A percentile compares a stretch with the other conserved stretches of the same genome.
phyloP scores from a whole-genome alignment of 148 eudicot species.

The Rhododendron griersonianum region DNA sequence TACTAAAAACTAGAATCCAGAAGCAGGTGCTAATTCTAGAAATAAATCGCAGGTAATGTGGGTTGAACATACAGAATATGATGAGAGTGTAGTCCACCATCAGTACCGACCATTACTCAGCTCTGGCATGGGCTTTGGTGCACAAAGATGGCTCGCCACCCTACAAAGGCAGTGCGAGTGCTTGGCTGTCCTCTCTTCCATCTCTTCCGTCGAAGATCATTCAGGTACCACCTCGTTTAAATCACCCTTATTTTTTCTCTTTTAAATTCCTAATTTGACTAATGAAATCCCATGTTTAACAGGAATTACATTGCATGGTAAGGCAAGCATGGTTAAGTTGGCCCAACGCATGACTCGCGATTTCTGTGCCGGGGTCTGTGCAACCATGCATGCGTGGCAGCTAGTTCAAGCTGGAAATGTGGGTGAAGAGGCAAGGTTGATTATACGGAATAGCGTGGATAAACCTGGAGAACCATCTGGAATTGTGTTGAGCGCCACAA shows the following conservation, averaged over 20 bases:
- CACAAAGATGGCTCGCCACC: constrained; percentile 65
- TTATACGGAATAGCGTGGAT: constrained; percentile 31
- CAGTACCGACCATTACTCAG: constrained; percentile 52
- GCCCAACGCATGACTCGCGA: constrained; percentile 43
- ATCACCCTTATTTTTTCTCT: not conserved
- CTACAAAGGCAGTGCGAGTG: constrained; percentile 62
- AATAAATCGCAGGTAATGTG: constrained; percentile 63
- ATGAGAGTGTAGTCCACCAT: constrained; percentile 43
- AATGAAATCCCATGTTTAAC: constrained; percentile 3
- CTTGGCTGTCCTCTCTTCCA: constrained; percentile 27
- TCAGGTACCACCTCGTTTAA: constrained; percentile 31
- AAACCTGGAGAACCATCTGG: constrained; percentile 41
- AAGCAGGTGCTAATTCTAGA: not conserved
- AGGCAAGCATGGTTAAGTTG: constrained; percentile 29
- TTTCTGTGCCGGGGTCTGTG: constrained; percentile 45
- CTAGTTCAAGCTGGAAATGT: constrained; percentile 24
- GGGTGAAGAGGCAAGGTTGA: constrained; percentile 23
- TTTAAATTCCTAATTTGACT: not conserved
- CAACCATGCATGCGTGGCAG: constrained; percentile 33
- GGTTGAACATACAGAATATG: constrained; percentile 81
- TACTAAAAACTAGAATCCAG: not conserved
- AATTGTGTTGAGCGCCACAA: constrained; percentile 37
- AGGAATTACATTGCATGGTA: constrained; percentile 30
- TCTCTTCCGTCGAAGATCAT: constrained; percentile 18
- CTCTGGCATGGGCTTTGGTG: constrained; percentile 75